Conservation (phyloP, 768 basidiomycete species). For the Trametes sanguinea region DNA sequence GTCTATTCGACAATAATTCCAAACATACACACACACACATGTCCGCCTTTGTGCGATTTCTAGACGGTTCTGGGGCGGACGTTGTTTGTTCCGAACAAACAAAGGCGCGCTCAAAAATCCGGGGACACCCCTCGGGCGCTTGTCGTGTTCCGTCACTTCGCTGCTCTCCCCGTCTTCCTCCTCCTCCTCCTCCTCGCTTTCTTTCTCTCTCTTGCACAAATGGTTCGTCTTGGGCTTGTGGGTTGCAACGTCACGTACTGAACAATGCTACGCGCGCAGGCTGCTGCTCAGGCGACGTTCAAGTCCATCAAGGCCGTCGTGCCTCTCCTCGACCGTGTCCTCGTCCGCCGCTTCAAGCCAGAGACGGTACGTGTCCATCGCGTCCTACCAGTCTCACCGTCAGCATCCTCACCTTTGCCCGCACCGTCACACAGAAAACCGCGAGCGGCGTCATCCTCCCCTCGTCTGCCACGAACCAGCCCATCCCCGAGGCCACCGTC, state of each 20-base stretch:
- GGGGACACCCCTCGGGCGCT: conserved; percentile 10
- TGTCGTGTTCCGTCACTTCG: conserved; percentile 6
- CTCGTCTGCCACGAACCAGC: conserved; percentile 78
- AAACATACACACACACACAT: too few relatives aligned
- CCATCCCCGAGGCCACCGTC: conserved; percentile 96
- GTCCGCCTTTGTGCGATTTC: neutral
- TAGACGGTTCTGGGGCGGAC: conserved; percentile 10
- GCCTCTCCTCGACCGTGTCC: conserved; percentile 93
- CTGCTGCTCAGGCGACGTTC: conserved; percentile 87
- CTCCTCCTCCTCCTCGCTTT: neutral
- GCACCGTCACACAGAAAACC: conserved; percentile 76
- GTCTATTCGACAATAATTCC: too few relatives aligned
- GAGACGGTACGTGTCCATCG: conserved; percentile 69
- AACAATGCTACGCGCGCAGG: conserved; percentile 36
- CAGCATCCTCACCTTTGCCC: neutral
- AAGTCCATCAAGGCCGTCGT: conserved; percentile 89
- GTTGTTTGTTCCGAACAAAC: conserved; percentile 27
- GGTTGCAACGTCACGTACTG: neutral
- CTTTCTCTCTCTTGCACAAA: neutral
- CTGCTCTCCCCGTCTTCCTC: neutral
- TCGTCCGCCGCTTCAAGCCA: conserved; percentile 96
- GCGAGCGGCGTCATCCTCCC: conserved; percentile 94
- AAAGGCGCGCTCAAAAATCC: conserved; percentile 15
- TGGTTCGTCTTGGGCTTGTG: too few relatives aligned
- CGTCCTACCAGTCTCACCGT: neutral